Base-by-base conservation (phyloP, 805 yeast species). In the Candida orba region DNA sequence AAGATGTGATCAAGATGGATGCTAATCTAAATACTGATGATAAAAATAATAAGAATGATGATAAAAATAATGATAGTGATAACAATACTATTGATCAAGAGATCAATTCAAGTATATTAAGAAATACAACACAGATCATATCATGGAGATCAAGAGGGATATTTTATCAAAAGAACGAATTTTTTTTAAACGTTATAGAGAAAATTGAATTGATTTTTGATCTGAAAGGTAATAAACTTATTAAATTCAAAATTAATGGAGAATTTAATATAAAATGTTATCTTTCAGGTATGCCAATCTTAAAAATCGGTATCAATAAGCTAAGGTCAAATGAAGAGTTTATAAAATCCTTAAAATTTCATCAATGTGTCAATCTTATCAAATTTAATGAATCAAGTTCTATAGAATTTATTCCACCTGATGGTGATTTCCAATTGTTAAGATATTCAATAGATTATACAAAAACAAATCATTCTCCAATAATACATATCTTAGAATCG, bases 71-170 rank as follows among this genome's bases (percentile, higher is more conserved):
- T 17, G 38, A 37, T 8, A 45, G 32, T 13, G 38, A 33, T 12
- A 35, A 57, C 10, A 54, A 52, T 15, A n/a, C n/a, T n/a, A 32
- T 31, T 4, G 38, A 36, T 6, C 40, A 40, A 12, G 54, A 50
- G 30, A 69, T 83, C 47, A 84, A 84, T 56, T 76, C 86, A 30
- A 75, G 87, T 35, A 79, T 91, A 14, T 73, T 89, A 3, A 75
- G 89, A 50, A 81, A 95, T 0, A 76, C 89, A 15, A 83, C 89
- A 10, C 82, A 79, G 55, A 76, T 84, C 12, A 79, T 90, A 4
- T 81, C 91, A 22, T 90, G 97, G 97, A 77, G 98, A 62, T 85
- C 91, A 34, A 93, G 85, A 50, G 96, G 96, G 10, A 86, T 90
- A 22, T 76, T 75, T 51, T 90, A 90, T 64, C 79, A 82, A 52